A percentile compares a stretch with the other conserved stretches of the same genome.
Evolutionary conservation across 495 filamentous ascomycete species (phyloP).

Genomic region (Cetradonia linearis): DNA sequence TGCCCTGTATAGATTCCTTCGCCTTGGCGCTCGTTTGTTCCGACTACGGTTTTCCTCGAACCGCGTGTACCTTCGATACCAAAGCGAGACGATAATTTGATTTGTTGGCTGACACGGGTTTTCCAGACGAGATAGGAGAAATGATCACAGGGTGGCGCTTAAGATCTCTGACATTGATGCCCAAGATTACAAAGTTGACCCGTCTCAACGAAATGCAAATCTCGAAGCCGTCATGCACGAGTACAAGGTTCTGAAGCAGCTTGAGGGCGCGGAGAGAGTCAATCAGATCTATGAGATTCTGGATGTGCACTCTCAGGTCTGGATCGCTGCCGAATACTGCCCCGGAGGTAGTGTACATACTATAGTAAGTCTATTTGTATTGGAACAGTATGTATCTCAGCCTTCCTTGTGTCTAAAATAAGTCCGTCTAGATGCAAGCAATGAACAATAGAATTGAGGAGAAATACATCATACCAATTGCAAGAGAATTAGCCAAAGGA

Average conservation of each 20-base stretch:
- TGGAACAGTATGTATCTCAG: neutral
- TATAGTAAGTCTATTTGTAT: conserved; percentile 42
- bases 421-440: conserved; percentile 39
- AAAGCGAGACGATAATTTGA: conserved; percentile 5
- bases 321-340: conserved; percentile 94
- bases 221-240: conserved; percentile 83
- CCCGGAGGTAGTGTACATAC: conserved; percentile 93
- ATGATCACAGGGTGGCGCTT: conserved; percentile 64
- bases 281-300: conserved; percentile 83
- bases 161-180: conserved; percentile 96
- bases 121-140: conserved; percentile 18
- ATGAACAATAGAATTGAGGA: conserved; percentile 67
- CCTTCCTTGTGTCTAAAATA: neutral
- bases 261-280: conserved; percentile 81
- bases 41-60: neutral
- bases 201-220: conserved; percentile 66
- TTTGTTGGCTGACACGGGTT: conserved; percentile 4
- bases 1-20: neutral
- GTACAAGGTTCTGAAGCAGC: conserved; percentile 71
- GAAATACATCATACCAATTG: conserved; percentile 79
- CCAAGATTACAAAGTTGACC: conserved; percentile 55
- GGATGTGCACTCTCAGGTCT: conserved; percentile 76
- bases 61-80: neutral
- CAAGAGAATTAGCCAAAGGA: conserved; percentile 76
- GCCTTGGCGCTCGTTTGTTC: neutral